Evolutionary conservation across 2,329 filamentous ascomycete genomes (phyloP).

Genomic region (Orbilia quercus): DNA sequence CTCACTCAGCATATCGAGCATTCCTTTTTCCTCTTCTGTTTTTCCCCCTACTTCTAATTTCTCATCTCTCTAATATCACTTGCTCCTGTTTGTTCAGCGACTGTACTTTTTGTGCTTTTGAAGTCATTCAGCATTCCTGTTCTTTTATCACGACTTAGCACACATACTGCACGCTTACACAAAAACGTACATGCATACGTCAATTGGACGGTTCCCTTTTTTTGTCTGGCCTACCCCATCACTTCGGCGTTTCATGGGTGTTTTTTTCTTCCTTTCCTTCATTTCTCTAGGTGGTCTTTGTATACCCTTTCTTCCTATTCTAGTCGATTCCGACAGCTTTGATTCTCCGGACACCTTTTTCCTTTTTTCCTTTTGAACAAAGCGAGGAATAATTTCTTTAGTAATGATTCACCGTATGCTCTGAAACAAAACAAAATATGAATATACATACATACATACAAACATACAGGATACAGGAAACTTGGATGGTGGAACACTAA

Average conservation of each 20-base stretch:
- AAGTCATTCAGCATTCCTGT: slow-evolving; percentile 28
- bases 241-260: slow-evolving; percentile 47
- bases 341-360: slow-evolving; percentile 26
- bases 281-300: slow-evolving; percentile 29
- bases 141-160: slow-evolving; percentile 31
- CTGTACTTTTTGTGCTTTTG: slow-evolving; percentile 24
- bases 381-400: slow-evolving; percentile 6
- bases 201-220: slow-evolving; percentile 19
- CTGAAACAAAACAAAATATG: slow-evolving; percentile 15
- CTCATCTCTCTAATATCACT: slow-evolving; percentile 6
- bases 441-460: too few species aligned
- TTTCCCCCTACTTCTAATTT: too few species aligned
- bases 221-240: slow-evolving; percentile 30
- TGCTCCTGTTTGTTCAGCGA: slow-evolving; percentile 28
- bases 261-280: slow-evolving; percentile 22
- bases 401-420: slow-evolving; percentile 22
- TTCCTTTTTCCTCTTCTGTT: neutral
- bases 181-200: slow-evolving; percentile 55
- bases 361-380: slow-evolving; percentile 12
- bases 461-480: slow-evolving; percentile 7
- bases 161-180: slow-evolving; percentile 8
- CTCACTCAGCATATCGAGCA: slow-evolving; percentile 19
- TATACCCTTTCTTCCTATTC: slow-evolving; percentile 17
- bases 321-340: slow-evolving; percentile 18
- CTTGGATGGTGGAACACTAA: neutral